Conservation (phyloP, 140 eudicot species). For the Eryngium alpinum region DNA sequence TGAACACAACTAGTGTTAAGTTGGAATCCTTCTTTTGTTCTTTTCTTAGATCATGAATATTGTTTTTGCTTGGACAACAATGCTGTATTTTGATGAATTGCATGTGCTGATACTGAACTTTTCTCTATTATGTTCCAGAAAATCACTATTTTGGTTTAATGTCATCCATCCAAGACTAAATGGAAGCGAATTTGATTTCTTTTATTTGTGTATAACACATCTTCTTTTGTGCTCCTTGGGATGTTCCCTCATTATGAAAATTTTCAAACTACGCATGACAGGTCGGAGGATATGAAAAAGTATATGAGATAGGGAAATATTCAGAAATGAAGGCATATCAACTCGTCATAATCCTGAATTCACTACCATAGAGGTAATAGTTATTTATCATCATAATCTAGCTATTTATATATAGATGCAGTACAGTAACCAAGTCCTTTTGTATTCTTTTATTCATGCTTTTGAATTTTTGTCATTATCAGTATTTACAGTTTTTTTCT, state of each 20-base stretch:
- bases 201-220: background rate
- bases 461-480: background rate
- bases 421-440: background rate
- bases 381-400: background rate
- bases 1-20: background rate
- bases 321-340: slow-evolving; percentile 97
- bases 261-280: slow-evolving; percentile 23
- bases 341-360: slow-evolving; percentile 99
- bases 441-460: background rate
- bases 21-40: too few relatives aligned
- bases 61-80: background rate
- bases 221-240: background rate
- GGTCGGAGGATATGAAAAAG: slow-evolving; percentile 98
- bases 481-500: background rate
- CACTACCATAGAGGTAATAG: slow-evolving; percentile 87
- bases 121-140: background rate
- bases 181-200: background rate
- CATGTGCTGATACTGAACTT: background rate
- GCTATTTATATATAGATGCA: too few relatives aligned
- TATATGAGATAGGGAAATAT: slow-evolving; percentile 88
- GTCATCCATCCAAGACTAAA: background rate
- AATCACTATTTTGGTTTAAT: background rate
- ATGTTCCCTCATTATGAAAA: background rate
- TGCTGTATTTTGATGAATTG: background rate
- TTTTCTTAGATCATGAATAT: background rate